Conservation (phyloP, 257 asterid genomes). For the Scutellaria baicalensis region DNA sequence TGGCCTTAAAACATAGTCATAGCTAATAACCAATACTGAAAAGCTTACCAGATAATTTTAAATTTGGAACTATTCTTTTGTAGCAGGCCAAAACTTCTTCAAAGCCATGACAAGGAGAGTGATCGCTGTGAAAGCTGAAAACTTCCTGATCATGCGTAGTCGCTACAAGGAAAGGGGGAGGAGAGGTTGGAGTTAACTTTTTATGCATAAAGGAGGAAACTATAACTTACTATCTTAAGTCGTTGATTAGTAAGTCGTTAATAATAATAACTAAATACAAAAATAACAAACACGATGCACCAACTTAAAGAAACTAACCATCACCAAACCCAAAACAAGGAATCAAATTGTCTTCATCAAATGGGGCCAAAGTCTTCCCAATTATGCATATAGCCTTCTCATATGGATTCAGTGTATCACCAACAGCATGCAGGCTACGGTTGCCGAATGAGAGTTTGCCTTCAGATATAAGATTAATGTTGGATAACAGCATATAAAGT, state of each 20-base stretch:
- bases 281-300: neutral
- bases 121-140: slow-evolving; percentile 73
- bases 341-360: slow-evolving; percentile 78
- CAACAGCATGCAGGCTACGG: slow-evolving; percentile 62
- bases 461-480: slow-evolving; percentile 29
- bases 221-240: neutral
- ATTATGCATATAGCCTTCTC: slow-evolving; percentile 76
- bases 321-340: slow-evolving; percentile 94
- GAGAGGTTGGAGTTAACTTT: neutral
- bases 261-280: neutral
- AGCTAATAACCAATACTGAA: neutral
- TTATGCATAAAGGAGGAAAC: neutral
- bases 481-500: slow-evolving; percentile 15
- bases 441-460: slow-evolving; percentile 67
- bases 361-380: slow-evolving; percentile 81
- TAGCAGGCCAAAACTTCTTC: slow-evolving; percentile 85
- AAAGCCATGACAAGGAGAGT: slow-evolving; percentile 81
- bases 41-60: slow-evolving; percentile 62
- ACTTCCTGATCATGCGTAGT: slow-evolving; percentile 70
- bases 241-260: neutral
- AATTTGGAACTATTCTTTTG: slow-evolving; percentile 48
- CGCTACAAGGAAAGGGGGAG: slow-evolving; percentile 23
- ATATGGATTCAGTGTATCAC: slow-evolving; percentile 61
- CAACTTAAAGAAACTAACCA: slow-evolving; percentile 37
- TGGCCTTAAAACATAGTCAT: slow-evolving; percentile 2